Evolutionary conservation across 2,329 filamentous ascomycete genomes (phyloP).

Genomic region (Pestalotiopsis sp.): DNA sequence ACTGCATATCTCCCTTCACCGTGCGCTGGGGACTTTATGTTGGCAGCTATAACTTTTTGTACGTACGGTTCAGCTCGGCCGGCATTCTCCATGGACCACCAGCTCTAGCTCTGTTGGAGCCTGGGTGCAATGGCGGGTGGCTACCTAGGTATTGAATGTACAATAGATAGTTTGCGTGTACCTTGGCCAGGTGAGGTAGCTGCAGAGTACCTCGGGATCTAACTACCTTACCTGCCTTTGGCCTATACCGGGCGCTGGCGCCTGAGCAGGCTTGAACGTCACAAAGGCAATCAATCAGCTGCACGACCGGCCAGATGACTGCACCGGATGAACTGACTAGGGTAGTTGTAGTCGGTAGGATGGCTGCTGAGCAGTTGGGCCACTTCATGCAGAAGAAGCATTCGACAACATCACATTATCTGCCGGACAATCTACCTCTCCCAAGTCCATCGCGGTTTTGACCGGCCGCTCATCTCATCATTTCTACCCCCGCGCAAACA

Average conservation of each 20-base stretch:
- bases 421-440: not conserved
- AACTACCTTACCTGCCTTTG: no score
- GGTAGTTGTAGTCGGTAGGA: not conserved
- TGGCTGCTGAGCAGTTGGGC: not conserved
- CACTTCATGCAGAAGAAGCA: not conserved
- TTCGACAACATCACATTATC: not conserved
- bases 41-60: no score
- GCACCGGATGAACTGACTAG: not conserved
- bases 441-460: not conserved
- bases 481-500: not conserved
- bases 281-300: conserved; percentile 4
- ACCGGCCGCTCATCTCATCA: not conserved
- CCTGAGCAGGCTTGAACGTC: not conserved
- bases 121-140: no score
- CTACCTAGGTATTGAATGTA: no score
- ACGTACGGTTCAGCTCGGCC: no score
- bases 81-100: no score
- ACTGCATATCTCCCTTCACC: no score
- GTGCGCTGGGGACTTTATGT: no score
- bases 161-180: no score
- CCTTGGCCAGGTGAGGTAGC: no score
- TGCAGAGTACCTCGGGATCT: no score
- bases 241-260: not conserved
- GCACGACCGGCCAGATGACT: conserved; percentile 2
- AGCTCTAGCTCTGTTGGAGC: no score